Base-by-base conservation (phyloP, 257 asterid genomes). In the Knoxia roxburghii region DNA sequence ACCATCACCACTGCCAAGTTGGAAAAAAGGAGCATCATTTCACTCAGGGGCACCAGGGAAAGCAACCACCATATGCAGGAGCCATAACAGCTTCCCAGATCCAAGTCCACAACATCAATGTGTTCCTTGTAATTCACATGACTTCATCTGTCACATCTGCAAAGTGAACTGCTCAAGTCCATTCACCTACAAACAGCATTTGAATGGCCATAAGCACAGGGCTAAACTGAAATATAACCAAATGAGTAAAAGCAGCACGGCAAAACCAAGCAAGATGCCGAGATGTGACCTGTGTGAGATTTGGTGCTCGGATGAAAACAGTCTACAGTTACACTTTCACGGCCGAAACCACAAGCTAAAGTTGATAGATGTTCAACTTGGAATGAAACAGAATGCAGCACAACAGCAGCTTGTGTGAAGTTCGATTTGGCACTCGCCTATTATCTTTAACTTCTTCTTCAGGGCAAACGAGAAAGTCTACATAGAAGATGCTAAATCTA, bases 341-440 rank as follows among this genome's bases (percentile, higher is more conserved):
- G 96, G 94, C 37, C 65, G 78, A 68, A 88, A 81, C 64, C 96
- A 88, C 84, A n/a, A n/a, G n/a, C n/a, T n/a, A n/a, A n/a, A n/a
- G n/a, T n/a, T n/a, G n/a, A n/a, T n/a, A n/a, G n/a, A n/a, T n/a
- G n/a, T n/a, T n/a, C n/a, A n/a, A n/a, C n/a, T n/a, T 9, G 41
- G 41, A 3, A 4, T 3, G 41, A 4, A 37, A 37, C 41, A 37
- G 41, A 37, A 37, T 37, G 41, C 41, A 37, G 41, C 41, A 3
- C 41, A 37, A 37, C 41, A 37, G 41, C 41, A 37, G 41, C 41
- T 37, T 3, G 4, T n/a, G 41, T 37, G 9, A 37, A 37, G 41
- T 37, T 37, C 41, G 6, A n/a, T n/a, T n/a, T 37, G 4, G 41
- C 41, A 37, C n/a, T n/a, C n/a, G n/a, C n/a, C n/a, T n/a, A n/a